A percentile compares a stretch with the other conserved stretches of the same genome.
These are phyloP conservation scores for Iris macrosiphon DNA, from an alignment of 106 monocot species.

Conservation along the genomic window DNA sequence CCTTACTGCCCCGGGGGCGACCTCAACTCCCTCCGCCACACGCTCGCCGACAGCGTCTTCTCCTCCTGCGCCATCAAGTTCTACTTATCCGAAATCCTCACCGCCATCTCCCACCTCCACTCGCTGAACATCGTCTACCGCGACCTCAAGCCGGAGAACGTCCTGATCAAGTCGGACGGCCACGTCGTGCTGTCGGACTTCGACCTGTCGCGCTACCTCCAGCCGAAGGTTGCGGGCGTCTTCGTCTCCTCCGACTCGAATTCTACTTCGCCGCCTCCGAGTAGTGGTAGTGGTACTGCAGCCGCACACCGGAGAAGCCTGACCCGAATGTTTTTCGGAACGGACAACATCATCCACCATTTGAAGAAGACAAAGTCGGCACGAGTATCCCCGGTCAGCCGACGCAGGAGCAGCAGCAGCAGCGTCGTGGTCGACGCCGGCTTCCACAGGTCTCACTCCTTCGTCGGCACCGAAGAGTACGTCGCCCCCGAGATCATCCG, in stretches of 20 bases:
- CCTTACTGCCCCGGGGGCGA: conserved; percentile 89
- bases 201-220: conserved; percentile 77
- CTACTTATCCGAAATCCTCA: conserved; percentile 73
- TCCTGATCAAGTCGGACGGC: conserved; percentile 62
- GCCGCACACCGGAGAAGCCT: conserved; percentile 11
- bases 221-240: too few relatives aligned
- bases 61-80: conserved; percentile 70
- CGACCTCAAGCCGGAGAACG: conserved; percentile 94
- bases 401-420: conserved; percentile 12
- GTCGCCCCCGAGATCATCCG: conserved; percentile 84
- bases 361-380: conserved; percentile 67
- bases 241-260: not conserved
- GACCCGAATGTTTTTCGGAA: conserved; percentile 32
- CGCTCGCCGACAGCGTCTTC: conserved; percentile 67
- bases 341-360: not conserved
- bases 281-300: too few relatives aligned
- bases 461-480: conserved; percentile 98
- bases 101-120: conserved; percentile 74
- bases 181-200: conserved; percentile 88
- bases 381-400: conserved; percentile 55
- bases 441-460: conserved; percentile 60
- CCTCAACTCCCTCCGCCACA: conserved; percentile 70
- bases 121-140: conserved; percentile 68
- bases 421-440: not conserved
- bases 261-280: not conserved